Conservation (phyloP, 441 rosid species). For the Arabidopsis hybrid region DNA sequence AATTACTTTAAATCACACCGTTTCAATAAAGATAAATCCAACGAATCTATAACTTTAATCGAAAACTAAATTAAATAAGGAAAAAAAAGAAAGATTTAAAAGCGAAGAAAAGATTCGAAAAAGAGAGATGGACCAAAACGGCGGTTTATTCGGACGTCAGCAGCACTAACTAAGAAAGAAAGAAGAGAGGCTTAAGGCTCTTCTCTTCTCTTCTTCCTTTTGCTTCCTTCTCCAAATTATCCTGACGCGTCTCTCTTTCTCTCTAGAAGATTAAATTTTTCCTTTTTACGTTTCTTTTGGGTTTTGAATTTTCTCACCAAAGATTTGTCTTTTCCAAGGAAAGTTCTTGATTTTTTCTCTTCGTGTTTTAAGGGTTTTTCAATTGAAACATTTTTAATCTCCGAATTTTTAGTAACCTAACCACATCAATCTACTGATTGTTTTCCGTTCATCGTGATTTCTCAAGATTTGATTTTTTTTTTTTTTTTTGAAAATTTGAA, state of each 20-base stretch:
- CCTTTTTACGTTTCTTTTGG: conserved; percentile 29
- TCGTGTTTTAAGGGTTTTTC: conserved; percentile 18
- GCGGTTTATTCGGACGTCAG: conserved; percentile 47
- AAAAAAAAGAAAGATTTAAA: not conserved
- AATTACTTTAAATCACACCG: not conserved
- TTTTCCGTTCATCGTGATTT: conserved; percentile 11
- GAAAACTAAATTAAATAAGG: not conserved
- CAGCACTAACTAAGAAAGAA: conserved; percentile 41
- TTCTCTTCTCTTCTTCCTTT: conserved; percentile 24
- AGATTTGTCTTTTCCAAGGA: conserved; percentile 6
- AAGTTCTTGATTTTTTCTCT: conserved; percentile 34
- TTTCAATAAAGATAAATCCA: conserved; percentile 34
- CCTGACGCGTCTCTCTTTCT: conserved; percentile 32
- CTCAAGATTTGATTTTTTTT: not conserved
- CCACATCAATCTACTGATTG: not conserved
- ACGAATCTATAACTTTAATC: conserved; percentile 29
- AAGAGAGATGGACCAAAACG: conserved; percentile 39
- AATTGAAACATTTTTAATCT: not conserved
- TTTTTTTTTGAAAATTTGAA: not conserved
- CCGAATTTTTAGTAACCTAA: not conserved
- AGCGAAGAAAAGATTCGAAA: conserved; percentile 39
- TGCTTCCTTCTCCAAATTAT: not conserved
- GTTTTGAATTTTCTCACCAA: conserved; percentile 34
- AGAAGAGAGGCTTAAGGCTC: conserved; percentile 9
- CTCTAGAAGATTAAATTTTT: not conserved